Conservation (phyloP, 2,329 filamentous ascomycete species). For the Aspergillus pseudoterreus region DNA sequence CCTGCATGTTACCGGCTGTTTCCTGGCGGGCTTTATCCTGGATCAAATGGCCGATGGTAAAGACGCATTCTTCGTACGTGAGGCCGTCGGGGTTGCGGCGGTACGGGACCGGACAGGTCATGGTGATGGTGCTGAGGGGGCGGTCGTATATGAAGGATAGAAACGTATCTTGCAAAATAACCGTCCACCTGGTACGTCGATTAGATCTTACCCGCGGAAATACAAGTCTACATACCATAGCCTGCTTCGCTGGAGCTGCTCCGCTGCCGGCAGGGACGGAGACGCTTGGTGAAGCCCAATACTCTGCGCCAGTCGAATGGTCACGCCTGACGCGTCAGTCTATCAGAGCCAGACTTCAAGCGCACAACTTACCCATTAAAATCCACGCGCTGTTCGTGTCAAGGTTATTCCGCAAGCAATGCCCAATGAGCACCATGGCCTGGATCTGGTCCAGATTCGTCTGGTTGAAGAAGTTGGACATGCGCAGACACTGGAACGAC, state of each 20-base stretch:
- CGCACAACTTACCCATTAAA: conserved; percentile 15
- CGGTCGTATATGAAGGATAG: conserved; percentile 23
- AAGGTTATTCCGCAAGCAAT: conserved; percentile 20
- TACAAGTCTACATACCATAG: conserved; percentile 7
- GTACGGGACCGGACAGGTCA: conserved; percentile 10
- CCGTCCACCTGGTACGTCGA: conserved; percentile 14
- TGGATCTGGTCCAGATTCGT: conserved; percentile 22
- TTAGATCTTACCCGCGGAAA: neutral
- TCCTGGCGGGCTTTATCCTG: conserved; percentile 7
- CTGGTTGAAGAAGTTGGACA: conserved; percentile 22
- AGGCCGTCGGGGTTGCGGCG: conserved; percentile 2
- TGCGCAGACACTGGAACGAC: conserved; percentile 22
- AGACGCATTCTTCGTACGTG: conserved; percentile 15
- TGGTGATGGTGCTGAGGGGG: conserved; percentile 13
- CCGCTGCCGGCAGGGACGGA: conserved; percentile 1
- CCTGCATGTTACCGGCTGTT: neutral
- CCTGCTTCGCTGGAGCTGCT: conserved; percentile 6
- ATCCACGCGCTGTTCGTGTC: conserved; percentile 25
- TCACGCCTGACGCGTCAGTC: conserved; percentile 10
- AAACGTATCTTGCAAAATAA: conserved; percentile 21
- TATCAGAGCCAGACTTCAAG: neutral
- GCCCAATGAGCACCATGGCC: conserved; percentile 19
- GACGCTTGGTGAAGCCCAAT: conserved; percentile 20
- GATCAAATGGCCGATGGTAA: conserved; percentile 14
- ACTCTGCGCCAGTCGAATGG: conserved; percentile 21